Evolutionary conservation across 1,284 basidiomycete species (phyloP).

Genomic region (Mrakiaceae sp.): DNA sequence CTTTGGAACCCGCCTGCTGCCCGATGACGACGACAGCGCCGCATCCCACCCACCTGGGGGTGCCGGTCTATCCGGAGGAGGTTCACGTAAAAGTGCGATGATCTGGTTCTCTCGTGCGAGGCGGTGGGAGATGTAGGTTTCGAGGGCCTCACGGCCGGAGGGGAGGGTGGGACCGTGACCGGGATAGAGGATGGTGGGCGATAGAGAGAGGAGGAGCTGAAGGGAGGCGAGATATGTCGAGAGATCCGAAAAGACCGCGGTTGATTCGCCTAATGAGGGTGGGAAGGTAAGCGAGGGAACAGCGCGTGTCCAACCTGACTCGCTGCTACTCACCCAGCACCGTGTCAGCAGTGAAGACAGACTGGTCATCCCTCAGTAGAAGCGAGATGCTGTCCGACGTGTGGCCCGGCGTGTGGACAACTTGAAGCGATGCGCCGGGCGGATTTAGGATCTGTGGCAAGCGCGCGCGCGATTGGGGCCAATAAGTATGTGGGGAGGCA

Average conservation of each 20-base stretch:
- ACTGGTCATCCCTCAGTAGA: slow-evolving; percentile 45
- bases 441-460: background rate
- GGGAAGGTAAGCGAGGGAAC: background rate
- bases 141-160: slow-evolving; percentile 46
- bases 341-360: slow-evolving; percentile 72
- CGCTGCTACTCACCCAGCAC: slow-evolving; percentile 41
- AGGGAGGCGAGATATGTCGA: slow-evolving; percentile 56
- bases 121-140: slow-evolving; percentile 63
- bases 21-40: too few species aligned
- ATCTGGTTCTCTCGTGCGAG: slow-evolving; percentile 68
- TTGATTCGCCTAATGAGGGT: slow-evolving; percentile 52
- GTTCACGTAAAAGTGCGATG: slow-evolving; percentile 44
- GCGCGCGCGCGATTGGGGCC: too few species aligned
- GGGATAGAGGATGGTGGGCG: slow-evolving; percentile 48
- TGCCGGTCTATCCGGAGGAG: slow-evolving; percentile 26
- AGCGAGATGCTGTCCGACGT: slow-evolving; percentile 69
- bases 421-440: slow-evolving; percentile 35
- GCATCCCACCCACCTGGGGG: slow-evolving; percentile 2
- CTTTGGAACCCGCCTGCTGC: slow-evolving; percentile 15
- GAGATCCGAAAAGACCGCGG: slow-evolving; percentile 75
- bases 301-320: background rate
- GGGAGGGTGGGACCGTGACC: slow-evolving; percentile 67
- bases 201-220: slow-evolving; percentile 46
- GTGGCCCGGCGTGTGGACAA: slow-evolving; percentile 76
- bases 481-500: too few species aligned